A percentile compares a stretch with the other conserved stretches of the same genome.
Evolutionary conservation across 768 basidiomycete species (phyloP).

Genomic region (Podaxis sp.): DNA sequence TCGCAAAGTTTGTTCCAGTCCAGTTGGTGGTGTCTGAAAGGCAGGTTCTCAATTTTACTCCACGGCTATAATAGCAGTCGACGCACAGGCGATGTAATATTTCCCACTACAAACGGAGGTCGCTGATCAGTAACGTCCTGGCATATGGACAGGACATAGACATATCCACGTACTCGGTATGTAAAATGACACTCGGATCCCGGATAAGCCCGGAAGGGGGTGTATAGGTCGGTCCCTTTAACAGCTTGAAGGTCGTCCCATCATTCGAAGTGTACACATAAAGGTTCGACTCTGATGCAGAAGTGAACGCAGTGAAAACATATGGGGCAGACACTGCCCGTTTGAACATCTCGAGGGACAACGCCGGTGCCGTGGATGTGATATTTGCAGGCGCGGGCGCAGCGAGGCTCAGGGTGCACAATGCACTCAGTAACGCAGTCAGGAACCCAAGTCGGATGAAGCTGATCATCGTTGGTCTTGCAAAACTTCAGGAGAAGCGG

Average conservation of each 20-base stretch:
- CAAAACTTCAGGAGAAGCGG: neutral
- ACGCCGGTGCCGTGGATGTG: slow-evolving; percentile 23
- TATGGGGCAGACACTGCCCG: slow-evolving; percentile 29
- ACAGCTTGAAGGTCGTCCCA: slow-evolving; percentile 27
- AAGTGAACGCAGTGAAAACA: slow-evolving; percentile 33
- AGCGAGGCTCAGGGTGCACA: neutral
- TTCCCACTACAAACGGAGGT: slow-evolving; percentile 23
- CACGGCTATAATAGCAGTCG: neutral
- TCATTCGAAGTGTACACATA: slow-evolving; percentile 33
- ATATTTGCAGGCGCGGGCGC: slow-evolving; percentile 10
- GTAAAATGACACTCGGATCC: slow-evolving; percentile 33
- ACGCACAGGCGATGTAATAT: slow-evolving; percentile 33
- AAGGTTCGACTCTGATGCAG: slow-evolving; percentile 32
- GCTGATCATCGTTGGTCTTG: neutral
- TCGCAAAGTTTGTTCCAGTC: slow-evolving; percentile 34
- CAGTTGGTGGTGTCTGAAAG: slow-evolving; percentile 33
- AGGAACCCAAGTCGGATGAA: neutral
- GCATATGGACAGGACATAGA: neutral
- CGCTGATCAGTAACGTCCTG: neutral
- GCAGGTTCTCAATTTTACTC: neutral
- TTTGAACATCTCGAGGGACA: slow-evolving; percentile 29
- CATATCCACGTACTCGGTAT: slow-evolving; percentile 28
- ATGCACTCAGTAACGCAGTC: neutral
- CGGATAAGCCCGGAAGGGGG: slow-evolving; percentile 33
- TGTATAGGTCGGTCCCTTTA: slow-evolving; percentile 34